phyloP scores from a whole-genome alignment of 352 stramenopile genomes.

The Albugo candida region DNA sequence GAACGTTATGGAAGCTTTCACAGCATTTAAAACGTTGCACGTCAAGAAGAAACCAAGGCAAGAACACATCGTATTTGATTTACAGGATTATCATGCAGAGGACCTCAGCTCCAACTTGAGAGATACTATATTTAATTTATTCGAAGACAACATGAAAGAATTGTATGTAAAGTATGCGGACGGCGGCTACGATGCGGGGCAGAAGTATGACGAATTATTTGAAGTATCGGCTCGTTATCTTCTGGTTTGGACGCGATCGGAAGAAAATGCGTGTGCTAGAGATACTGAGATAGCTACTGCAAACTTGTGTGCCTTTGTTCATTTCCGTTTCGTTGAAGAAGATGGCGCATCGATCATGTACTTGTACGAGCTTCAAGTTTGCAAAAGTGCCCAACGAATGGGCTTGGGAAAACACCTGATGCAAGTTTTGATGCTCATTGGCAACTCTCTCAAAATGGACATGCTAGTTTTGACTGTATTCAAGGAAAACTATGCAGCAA shows the following conservation, averaged over 20 bases:
- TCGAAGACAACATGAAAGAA: slow-evolving; percentile 83
- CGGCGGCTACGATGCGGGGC: slow-evolving; percentile 78
- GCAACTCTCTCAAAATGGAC: slow-evolving; percentile 52
- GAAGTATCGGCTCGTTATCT: slow-evolving; percentile 78
- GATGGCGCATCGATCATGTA: slow-evolving; percentile 82
- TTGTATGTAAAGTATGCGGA: slow-evolving; percentile 65
- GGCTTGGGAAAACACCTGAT: slow-evolving; percentile 85
- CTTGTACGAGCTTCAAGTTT: slow-evolving; percentile 88
- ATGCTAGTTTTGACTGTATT: slow-evolving; percentile 91
- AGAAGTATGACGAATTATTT: slow-evolving; percentile 72
- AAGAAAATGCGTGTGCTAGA: slow-evolving; percentile 5
- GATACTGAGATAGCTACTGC: background rate
- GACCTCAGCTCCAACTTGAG: slow-evolving; percentile 15
- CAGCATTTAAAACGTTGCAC: too few relatives aligned
- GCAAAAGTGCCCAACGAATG: slow-evolving; percentile 24
- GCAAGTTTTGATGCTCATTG: slow-evolving; percentile 73
- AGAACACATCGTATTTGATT: slow-evolving; percentile 9
- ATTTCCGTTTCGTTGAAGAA: slow-evolving; percentile 88
- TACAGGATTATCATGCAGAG: slow-evolving; percentile 22
- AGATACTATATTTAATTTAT: slow-evolving; percentile 37
- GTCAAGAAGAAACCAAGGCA: too few relatives aligned
- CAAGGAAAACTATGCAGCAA: slow-evolving; percentile 67
- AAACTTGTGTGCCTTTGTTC: slow-evolving; percentile 57
- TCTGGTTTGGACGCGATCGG: slow-evolving; percentile 11
- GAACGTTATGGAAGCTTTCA: too few relatives aligned